phyloP scores from a whole-genome alignment of 2,329 filamentous ascomycete genomes.

The Ophiostoma piceae region DNA sequence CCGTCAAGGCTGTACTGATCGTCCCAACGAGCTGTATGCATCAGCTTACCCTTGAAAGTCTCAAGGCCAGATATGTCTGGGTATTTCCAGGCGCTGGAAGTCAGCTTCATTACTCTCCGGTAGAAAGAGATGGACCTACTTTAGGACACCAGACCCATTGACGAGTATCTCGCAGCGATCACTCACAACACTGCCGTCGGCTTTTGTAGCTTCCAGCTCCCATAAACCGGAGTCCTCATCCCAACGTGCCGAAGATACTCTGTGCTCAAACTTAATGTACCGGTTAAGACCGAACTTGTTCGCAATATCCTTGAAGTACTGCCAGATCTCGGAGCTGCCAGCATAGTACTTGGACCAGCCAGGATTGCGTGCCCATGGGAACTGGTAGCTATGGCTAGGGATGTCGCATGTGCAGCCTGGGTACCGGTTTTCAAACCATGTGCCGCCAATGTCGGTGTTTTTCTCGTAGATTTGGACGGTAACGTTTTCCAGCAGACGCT shows the following conservation, averaged over 20 bases:
- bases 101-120: background rate
- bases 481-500: conserved; percentile 35
- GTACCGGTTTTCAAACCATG: conserved; percentile 57
- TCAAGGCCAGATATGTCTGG: conserved; percentile 35
- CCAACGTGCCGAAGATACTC: conserved; percentile 35
- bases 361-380: conserved; percentile 49
- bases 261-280: conserved; percentile 38
- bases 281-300: conserved; percentile 35
- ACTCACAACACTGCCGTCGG: conserved; percentile 25
- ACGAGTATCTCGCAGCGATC: conserved; percentile 27
- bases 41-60: conserved; percentile 31
- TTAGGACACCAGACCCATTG: conserved; percentile 27
- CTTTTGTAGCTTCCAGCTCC: conserved; percentile 29
- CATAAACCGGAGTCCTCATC: conserved; percentile 40
- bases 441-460: conserved; percentile 50
- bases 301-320: conserved; percentile 35
- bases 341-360: conserved; percentile 34
- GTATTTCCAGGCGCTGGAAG: conserved; percentile 24
- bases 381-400: conserved; percentile 57
- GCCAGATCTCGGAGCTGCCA: conserved; percentile 26
- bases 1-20: conserved; percentile 25
- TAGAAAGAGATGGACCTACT: conserved; percentile 17
- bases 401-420: conserved; percentile 54
- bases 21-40: conserved; percentile 31
- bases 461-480: conserved; percentile 54